Conservation (phyloP, 805 yeast genomes). For the Lipomyces chichibuensis region DNA sequence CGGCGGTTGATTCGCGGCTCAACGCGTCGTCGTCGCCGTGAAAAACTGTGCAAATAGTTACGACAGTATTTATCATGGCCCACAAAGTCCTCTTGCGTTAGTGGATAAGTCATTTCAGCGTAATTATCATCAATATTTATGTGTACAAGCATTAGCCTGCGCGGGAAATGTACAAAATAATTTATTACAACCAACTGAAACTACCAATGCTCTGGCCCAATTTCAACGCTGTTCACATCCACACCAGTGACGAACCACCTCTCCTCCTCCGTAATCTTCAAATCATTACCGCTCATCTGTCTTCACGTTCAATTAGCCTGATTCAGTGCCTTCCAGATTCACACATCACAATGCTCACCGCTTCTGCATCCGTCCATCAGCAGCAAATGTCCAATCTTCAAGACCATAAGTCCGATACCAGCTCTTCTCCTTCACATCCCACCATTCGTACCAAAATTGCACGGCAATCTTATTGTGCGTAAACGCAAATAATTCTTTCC, state of each 20-base stretch:
- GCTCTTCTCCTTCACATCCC: conserved; percentile 10
- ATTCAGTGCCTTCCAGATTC: background rate
- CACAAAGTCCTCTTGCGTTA: too few relatives aligned
- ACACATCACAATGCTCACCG: conserved; percentile 15
- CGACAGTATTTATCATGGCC: too few relatives aligned
- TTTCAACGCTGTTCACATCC: conserved; percentile 24
- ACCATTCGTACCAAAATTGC: conserved; percentile 36
- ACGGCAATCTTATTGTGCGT: conserved; percentile 31
- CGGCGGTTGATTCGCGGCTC: too few relatives aligned
- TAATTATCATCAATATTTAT: too few relatives aligned
- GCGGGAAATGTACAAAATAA: too few relatives aligned
- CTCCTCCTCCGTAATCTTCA: conserved; percentile 19
- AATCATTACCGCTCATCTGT: conserved; percentile 34
- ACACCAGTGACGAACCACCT: conserved; percentile 29
- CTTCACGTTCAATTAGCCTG: background rate
- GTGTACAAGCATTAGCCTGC: too few relatives aligned
- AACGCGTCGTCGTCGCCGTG: too few relatives aligned
- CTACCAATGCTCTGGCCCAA: conserved; percentile 18
- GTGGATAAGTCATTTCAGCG: too few relatives aligned
- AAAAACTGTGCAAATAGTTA: too few relatives aligned
- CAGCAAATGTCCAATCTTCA: conserved; percentile 34
- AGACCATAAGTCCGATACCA: conserved; percentile 35
- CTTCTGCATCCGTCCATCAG: conserved; percentile 31
- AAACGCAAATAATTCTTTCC: conserved; percentile 32
- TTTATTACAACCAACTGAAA: background rate